These are phyloP conservation scores for Trichoderma sp. DNA, from an alignment of 2,329 filamentous ascomycete species.

Conservation along the genomic window DNA sequence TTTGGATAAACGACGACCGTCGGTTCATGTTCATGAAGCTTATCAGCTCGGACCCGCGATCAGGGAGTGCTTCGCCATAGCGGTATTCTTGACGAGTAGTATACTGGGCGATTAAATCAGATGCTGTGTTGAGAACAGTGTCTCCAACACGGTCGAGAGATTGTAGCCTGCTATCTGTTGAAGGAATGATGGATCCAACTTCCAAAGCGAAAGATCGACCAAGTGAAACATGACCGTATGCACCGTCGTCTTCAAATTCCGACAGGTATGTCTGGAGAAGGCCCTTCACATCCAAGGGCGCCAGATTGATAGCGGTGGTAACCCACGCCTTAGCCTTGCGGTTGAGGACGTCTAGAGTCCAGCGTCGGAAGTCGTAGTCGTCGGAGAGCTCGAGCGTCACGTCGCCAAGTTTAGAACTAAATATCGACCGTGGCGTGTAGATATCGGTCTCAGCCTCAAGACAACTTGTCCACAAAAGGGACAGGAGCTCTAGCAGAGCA, in stretches of 20 bases:
- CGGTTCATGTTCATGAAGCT: slow-evolving; percentile 56
- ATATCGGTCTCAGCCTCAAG: slow-evolving; percentile 91
- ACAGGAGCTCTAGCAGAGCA: slow-evolving; percentile 84
- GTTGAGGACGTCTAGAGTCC: slow-evolving; percentile 75
- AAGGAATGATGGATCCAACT: slow-evolving; percentile 82
- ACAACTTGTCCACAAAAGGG: slow-evolving; percentile 93
- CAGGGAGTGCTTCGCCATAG: slow-evolving; percentile 72
- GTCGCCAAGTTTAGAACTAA: slow-evolving; percentile 71
- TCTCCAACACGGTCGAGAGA: slow-evolving; percentile 75
- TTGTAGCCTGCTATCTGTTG: slow-evolving; percentile 78
- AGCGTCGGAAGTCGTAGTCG: slow-evolving; percentile 77
- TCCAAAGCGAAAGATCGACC: slow-evolving; percentile 93
- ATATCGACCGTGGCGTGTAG: slow-evolving; percentile 81
- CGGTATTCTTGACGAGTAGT: slow-evolving; percentile 95
- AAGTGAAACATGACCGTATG: slow-evolving; percentile 86
- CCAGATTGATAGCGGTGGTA: slow-evolving; percentile 71
- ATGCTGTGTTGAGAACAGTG: slow-evolving; percentile 81
- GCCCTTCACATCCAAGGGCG: slow-evolving; percentile 91
- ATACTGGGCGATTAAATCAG: slow-evolving; percentile 95
- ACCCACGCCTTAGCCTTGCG: slow-evolving; percentile 79
- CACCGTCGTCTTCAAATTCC: slow-evolving; percentile 86
- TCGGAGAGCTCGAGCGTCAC: slow-evolving; percentile 91
- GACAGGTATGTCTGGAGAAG: slow-evolving; percentile 94
- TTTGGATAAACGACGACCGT: slow-evolving; percentile 50
- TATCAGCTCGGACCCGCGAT: slow-evolving; percentile 64